Evolutionary conservation across 495 filamentous ascomycete species (phyloP).

Genomic region (Tuber calosporum): DNA sequence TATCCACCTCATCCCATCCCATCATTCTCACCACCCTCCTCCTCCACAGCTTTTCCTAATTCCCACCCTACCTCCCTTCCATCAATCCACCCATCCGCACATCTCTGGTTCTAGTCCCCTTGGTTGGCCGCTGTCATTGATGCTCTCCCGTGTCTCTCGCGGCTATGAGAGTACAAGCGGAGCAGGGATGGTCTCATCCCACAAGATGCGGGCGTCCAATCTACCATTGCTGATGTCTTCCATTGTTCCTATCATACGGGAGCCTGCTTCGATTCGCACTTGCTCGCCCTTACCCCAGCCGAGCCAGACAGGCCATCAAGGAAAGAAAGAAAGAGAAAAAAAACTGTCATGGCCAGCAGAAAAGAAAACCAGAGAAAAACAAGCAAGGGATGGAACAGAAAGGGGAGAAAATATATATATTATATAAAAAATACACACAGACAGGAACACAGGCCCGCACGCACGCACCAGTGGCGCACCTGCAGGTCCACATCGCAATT

Average conservation of each 20-base stretch:
- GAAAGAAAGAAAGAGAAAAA: no score
- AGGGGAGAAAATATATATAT: no score
- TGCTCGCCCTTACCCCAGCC: background rate
- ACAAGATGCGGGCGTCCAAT: no score
- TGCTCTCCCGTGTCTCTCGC: background rate
- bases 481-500: background rate
- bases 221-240: constrained; percentile 10
- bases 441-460: background rate
- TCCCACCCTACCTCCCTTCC: background rate
- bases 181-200: background rate
- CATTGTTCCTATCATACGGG: constrained; percentile 22
- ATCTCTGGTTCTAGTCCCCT: background rate
- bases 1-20: background rate
- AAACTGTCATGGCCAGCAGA: background rate
- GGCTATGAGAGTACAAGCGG: background rate
- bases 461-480: background rate
- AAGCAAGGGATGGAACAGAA: background rate
- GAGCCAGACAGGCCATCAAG: background rate
- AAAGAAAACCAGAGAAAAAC: background rate
- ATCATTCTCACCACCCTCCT: background rate
- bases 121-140: background rate
- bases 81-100: background rate
- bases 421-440: background rate
- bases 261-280: background rate
- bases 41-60: background rate